A percentile compares a stretch with the other conserved stretches of the same genome.
These are phyloP conservation scores for baker's yeast (Saccharomyces cerevisiae) DNA, from an alignment of 805 yeast genomes.

Conservation along the genomic window DNA sequence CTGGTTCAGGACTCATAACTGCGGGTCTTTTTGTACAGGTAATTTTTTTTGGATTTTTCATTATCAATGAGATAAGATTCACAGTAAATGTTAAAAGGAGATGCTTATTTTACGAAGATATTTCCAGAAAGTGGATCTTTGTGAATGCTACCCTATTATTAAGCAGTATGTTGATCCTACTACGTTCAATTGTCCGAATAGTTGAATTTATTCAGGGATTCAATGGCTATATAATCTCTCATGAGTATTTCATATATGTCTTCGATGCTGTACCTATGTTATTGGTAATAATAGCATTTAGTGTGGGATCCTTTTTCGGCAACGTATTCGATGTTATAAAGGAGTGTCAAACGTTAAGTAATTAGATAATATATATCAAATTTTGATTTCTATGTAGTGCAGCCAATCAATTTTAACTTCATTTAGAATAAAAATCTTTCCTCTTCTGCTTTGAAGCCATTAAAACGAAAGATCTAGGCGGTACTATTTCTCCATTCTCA, in stretches of 20 bases:
- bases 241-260: conserved; percentile 19
- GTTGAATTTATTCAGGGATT: conserved; percentile 25
- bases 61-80: conserved; percentile 10
- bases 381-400: no score
- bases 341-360: background rate
- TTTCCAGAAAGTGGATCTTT: conserved; percentile 5
- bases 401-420: no score
- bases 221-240: conserved; percentile 16
- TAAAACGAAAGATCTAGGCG: no score
- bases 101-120: background rate
- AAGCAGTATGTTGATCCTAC: conserved; percentile 13
- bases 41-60: conserved; percentile 21
- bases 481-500: no score
- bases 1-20: conserved; percentile 18
- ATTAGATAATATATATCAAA: no score
- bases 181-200: conserved; percentile 24
- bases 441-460: no score
- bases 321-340: background rate
- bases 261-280: conserved; percentile 25
- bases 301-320: conserved; percentile 1
- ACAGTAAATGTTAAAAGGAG: conserved; percentile 1
- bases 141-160: conserved; percentile 5
- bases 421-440: no score
- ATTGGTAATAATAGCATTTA: conserved; percentile 4
- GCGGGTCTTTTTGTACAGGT: conserved; percentile 28